Percentiles rank a stretch among this genome's conserved stretches.
These are phyloP conservation scores for Pseudopyricularia cyperi DNA, from an alignment of 2,329 filamentous ascomycete species.

Conservation along the genomic window DNA sequence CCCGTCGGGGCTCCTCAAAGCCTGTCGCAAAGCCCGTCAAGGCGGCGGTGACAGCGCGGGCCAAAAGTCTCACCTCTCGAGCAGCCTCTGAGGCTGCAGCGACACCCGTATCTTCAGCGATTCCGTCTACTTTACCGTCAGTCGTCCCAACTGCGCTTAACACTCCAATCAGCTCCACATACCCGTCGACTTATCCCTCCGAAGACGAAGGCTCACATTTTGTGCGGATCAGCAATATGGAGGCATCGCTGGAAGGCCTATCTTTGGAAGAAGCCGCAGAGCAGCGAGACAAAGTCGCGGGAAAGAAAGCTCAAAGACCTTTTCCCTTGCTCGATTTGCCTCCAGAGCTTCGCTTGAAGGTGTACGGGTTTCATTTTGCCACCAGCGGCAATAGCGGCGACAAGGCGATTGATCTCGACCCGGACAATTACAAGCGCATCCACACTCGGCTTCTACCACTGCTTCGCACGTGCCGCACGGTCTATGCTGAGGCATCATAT, in stretches of 20 bases:
- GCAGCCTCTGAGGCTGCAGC: background rate
- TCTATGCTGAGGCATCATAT: constrained; percentile 51
- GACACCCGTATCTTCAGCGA: too few species aligned
- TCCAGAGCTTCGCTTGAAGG: constrained; percentile 53
- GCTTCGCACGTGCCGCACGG: constrained; percentile 44
- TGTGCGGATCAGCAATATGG: constrained; percentile 19
- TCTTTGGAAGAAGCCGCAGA: constrained; percentile 23
- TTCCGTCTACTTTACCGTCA: constrained; percentile 9
- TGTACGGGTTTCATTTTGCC: constrained; percentile 53
- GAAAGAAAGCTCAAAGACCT: constrained; percentile 19
- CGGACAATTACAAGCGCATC: constrained; percentile 49
- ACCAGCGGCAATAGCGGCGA: constrained; percentile 25
- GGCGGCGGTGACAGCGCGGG: background rate
- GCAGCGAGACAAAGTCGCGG: constrained; percentile 2
- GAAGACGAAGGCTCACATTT: constrained; percentile 16
- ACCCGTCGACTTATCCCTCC: constrained; percentile 22
- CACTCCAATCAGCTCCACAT: constrained; percentile 22
- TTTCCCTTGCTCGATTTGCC: constrained; percentile 59
- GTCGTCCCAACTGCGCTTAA: constrained; percentile 18
- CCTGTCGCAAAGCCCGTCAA: constrained; percentile 1
- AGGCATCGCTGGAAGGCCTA: constrained; percentile 27
- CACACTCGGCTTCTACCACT: constrained; percentile 42
- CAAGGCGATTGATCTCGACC: constrained; percentile 50
- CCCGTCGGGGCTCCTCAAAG: background rate
- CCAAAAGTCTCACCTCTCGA: background rate